Evolutionary conservation across 495 filamentous ascomycete genomes (phyloP).

Genomic region (Penicillium desertorum): DNA sequence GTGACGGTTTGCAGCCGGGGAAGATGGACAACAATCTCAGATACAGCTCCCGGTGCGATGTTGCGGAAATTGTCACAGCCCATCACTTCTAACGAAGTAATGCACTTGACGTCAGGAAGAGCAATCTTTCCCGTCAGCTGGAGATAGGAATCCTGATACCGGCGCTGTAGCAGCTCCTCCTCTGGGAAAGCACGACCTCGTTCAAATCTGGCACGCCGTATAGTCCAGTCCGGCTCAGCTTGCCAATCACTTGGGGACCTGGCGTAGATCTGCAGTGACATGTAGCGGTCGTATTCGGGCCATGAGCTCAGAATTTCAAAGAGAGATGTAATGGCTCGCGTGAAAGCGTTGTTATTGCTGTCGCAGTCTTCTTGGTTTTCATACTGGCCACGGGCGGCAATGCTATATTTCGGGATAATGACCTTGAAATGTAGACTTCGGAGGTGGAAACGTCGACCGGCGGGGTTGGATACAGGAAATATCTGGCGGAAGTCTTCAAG

Average conservation of each 20-base stretch:
- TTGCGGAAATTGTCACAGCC: background rate
- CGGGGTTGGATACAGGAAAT: background rate
- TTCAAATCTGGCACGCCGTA: background rate
- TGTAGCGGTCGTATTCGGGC: background rate
- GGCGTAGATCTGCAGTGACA: background rate
- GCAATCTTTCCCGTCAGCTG: background rate
- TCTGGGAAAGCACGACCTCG: background rate
- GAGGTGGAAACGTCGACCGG: background rate
- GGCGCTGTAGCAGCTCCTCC: background rate
- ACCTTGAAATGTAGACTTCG: background rate
- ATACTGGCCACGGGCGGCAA: background rate
- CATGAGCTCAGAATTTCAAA: background rate
- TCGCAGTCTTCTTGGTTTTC: background rate
- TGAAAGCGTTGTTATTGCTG: background rate
- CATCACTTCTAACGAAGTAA: background rate
- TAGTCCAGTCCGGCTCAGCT: background rate
- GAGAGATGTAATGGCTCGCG: background rate
- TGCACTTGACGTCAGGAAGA: background rate
- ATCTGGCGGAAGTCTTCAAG: background rate
- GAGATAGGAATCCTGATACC: background rate
- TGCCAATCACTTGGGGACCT: constrained; percentile 3
- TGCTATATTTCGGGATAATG: background rate
- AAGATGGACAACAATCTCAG: background rate
- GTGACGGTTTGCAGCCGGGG: background rate
- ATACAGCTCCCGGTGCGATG: background rate